Conservation (phyloP, 164 flowering plant genomes). For the Nymphaea thermarum region DNA sequence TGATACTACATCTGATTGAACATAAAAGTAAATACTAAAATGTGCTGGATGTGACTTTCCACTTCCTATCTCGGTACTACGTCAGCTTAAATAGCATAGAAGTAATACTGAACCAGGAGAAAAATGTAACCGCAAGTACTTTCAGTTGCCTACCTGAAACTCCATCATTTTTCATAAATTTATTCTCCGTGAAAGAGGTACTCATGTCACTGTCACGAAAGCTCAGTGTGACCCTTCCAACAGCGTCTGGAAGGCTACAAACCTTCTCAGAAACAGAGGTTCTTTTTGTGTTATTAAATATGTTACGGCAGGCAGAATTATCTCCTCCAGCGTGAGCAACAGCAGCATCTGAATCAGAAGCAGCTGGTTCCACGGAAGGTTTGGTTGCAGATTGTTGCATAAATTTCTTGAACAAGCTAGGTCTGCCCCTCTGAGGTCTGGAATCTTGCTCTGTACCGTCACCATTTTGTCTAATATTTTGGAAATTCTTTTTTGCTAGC, state of each 20-base stretch:
- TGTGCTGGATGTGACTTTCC: too few species aligned
- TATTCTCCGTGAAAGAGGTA: slow-evolving; percentile 46
- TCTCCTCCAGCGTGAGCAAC: slow-evolving; percentile 51
- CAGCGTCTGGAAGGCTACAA: slow-evolving; percentile 41
- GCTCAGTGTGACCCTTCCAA: slow-evolving; percentile 29
- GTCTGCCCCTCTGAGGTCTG: slow-evolving; percentile 8
- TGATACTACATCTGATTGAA: too few species aligned
- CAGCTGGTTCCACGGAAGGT: slow-evolving; percentile 49
- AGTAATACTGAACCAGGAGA: too few species aligned
- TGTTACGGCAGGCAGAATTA: slow-evolving; percentile 21
- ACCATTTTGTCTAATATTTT: slow-evolving; percentile 32
- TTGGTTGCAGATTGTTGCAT: slow-evolving; percentile 30
- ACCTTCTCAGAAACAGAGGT: slow-evolving; percentile 33
- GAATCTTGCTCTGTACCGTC: slow-evolving; percentile 29
- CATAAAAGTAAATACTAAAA: too few species aligned
- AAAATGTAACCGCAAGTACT: too few species aligned
- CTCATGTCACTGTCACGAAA: slow-evolving; percentile 52
- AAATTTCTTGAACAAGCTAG: slow-evolving; percentile 29
- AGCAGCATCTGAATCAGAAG: slow-evolving; percentile 83
- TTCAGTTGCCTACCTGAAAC: too few species aligned
- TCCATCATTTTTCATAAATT: neutral
- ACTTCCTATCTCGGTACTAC: too few species aligned
- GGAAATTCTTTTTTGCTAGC: slow-evolving; percentile 68
- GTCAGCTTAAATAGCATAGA: too few species aligned
- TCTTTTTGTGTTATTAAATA: slow-evolving; percentile 9